phyloP scores from a whole-genome alignment of 495 filamentous ascomycete genomes.

The Podospora sp. region DNA sequence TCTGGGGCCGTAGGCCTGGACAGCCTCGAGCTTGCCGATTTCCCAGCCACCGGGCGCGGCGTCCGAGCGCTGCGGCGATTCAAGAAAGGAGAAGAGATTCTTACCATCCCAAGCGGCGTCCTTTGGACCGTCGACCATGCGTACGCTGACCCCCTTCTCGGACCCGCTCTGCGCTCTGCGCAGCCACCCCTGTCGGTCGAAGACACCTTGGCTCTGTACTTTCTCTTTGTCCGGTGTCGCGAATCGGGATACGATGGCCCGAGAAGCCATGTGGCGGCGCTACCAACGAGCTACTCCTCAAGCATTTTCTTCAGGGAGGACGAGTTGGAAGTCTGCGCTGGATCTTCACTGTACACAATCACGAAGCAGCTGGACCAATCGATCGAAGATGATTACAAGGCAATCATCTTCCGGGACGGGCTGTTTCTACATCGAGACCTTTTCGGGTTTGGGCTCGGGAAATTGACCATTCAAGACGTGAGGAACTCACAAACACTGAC shows the following conservation, averaged over 20 bases:
- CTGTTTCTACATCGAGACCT: slow-evolving; percentile 37
- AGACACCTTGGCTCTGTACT: slow-evolving; percentile 36
- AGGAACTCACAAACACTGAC: slow-evolving; percentile 24
- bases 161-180: slow-evolving; percentile 33
- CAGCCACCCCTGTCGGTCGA: slow-evolving; percentile 36
- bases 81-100: slow-evolving; percentile 37
- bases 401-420: slow-evolving; percentile 30
- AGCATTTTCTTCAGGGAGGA: slow-evolving; percentile 37
- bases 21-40: slow-evolving; percentile 37
- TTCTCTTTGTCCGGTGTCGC: slow-evolving; percentile 38
- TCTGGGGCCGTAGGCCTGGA: slow-evolving; percentile 34
- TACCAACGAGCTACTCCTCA: slow-evolving; percentile 37
- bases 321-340: slow-evolving; percentile 36
- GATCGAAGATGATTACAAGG: slow-evolving; percentile 35
- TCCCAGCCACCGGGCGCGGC: slow-evolving; percentile 34
- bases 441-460: slow-evolving; percentile 35
- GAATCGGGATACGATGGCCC: slow-evolving; percentile 36
- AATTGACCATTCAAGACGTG: slow-evolving; percentile 38
- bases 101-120: slow-evolving; percentile 33
- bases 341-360: slow-evolving; percentile 35
- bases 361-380: slow-evolving; percentile 34
- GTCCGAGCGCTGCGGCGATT: slow-evolving; percentile 32
- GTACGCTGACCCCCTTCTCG: slow-evolving; percentile 38
- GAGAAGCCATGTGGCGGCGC: slow-evolving; percentile 35
- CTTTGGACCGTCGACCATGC: slow-evolving; percentile 40